Percentiles rank a stretch among this genome's conserved stretches.
Conservation (phyloP, 768 basidiomycete genomes). For the Exsudoporus frostii region DNA sequence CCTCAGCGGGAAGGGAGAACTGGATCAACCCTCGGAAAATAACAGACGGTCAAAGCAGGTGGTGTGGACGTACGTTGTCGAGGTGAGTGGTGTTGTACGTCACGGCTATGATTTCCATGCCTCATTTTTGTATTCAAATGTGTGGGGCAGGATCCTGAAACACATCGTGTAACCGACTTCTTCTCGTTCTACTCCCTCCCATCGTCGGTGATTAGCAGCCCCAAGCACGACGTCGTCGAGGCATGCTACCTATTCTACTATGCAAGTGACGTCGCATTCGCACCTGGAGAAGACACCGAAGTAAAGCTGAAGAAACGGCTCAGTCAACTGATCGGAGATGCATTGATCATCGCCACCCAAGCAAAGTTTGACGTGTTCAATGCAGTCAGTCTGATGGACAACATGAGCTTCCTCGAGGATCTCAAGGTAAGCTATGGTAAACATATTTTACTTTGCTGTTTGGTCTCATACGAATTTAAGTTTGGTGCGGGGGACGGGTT, state of each 20-base stretch:
- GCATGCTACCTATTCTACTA: slow-evolving; percentile 98
- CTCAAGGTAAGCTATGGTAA: slow-evolving; percentile 58
- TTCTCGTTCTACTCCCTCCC: slow-evolving; percentile 97
- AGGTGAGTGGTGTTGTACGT: slow-evolving; percentile 49
- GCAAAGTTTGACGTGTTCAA: slow-evolving; percentile 97
- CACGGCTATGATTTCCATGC: not conserved
- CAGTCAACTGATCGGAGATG: slow-evolving; percentile 70
- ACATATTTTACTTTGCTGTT: not conserved
- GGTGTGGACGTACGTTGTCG: slow-evolving; percentile 94
- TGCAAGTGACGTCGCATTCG: slow-evolving; percentile 74
- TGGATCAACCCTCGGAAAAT: slow-evolving; percentile 36
- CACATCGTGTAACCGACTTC: slow-evolving; percentile 87
- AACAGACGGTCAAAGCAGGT: slow-evolving; percentile 73
- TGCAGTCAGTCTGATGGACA: slow-evolving; percentile 93
- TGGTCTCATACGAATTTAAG: slow-evolving; percentile 39
- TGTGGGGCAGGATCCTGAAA: slow-evolving; percentile 64
- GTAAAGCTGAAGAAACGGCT: slow-evolving; percentile 67
- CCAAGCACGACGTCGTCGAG: slow-evolving; percentile 72
- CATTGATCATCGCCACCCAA: slow-evolving; percentile 74
- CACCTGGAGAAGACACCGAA: slow-evolving; percentile 57
- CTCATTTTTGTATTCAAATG: not conserved
- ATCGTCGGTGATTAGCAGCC: slow-evolving; percentile 81
- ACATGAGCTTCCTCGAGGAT: slow-evolving; percentile 74
- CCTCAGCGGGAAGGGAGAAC: slow-evolving; percentile 71
- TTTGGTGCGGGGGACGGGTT: slow-evolving; percentile 92